Evolutionary conservation across 352 stramenopile species (phyloP).

Genomic region (Globisporangium irregulare): DNA sequence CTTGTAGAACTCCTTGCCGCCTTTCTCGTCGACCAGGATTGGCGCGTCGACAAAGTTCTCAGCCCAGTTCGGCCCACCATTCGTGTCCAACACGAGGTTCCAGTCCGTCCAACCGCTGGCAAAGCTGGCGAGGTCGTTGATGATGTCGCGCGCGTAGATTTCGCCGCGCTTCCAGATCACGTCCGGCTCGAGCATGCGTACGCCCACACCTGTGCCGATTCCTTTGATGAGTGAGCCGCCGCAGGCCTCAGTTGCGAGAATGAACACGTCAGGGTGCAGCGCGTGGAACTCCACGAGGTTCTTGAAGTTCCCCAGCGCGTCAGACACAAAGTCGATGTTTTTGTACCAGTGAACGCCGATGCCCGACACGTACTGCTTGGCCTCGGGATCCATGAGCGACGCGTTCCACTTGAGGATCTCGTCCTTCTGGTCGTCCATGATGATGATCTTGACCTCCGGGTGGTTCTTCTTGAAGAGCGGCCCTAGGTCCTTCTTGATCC

Average conservation of each 20-base stretch:
- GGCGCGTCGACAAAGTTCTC: constrained; percentile 64
- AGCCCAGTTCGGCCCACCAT: constrained; percentile 70
- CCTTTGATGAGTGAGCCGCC: constrained; percentile 42
- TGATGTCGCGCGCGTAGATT: constrained; percentile 77
- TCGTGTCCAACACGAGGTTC: constrained; percentile 69
- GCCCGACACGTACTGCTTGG: constrained; percentile 39
- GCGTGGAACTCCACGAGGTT: constrained; percentile 37
- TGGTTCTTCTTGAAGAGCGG: constrained; percentile 60
- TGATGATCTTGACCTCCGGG: constrained; percentile 81
- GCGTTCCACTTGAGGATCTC: constrained; percentile 53
- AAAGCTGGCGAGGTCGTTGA: constrained; percentile 73
- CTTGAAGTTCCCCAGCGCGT: constrained; percentile 38
- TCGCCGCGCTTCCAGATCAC: constrained; percentile 58
- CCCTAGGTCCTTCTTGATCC: constrained; percentile 79
- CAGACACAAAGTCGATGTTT: constrained; percentile 42
- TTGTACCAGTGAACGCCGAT: constrained; percentile 88
- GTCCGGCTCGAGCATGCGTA: constrained; percentile 35
- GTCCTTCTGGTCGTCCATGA: constrained; percentile 82
- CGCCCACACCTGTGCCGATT: constrained; percentile 26
- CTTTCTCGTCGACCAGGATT: constrained; percentile 46
- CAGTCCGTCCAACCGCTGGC: constrained; percentile 77
- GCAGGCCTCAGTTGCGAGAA: constrained; percentile 81
- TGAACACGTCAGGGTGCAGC: constrained; percentile 65
- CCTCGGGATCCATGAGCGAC: constrained; percentile 39
- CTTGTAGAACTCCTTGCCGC: constrained; percentile 55